phyloP scores from a whole-genome alignment of 768 basidiomycete genomes.

The Amanita inopinata region DNA sequence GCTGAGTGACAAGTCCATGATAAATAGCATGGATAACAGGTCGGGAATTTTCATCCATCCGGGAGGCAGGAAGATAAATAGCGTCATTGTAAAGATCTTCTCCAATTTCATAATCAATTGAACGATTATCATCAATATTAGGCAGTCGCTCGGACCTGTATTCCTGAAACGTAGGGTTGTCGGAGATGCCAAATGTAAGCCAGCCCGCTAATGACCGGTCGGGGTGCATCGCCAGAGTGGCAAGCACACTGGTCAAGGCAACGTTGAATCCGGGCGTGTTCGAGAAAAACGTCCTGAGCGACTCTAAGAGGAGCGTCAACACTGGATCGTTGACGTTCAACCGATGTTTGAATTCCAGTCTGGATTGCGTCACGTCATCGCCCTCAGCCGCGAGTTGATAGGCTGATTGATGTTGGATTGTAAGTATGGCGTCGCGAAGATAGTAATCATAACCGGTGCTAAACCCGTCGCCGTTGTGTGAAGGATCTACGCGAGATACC shows the following conservation, averaged over 20 bases:
- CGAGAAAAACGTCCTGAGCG: constrained; percentile 69
- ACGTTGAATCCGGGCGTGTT: constrained; percentile 85
- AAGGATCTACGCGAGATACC: constrained; percentile 69
- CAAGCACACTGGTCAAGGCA: constrained; percentile 74
- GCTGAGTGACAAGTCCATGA: constrained; percentile 68
- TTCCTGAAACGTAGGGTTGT: constrained; percentile 16
- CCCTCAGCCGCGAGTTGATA: constrained; percentile 39
- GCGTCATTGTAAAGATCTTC: constrained; percentile 51
- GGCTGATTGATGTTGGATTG: constrained; percentile 56
- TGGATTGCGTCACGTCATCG: constrained; percentile 25
- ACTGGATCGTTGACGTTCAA: constrained; percentile 73
- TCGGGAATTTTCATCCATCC: constrained; percentile 60
- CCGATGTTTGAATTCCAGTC: constrained; percentile 54
- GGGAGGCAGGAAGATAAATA: constrained; percentile 51
- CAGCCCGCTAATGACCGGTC: constrained; percentile 82
- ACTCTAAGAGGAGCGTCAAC: constrained; percentile 59
- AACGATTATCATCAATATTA: constrained; percentile 67
- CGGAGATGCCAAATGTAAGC: constrained; percentile 59
- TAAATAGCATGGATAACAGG: constrained; percentile 79
- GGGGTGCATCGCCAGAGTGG: constrained; percentile 77
- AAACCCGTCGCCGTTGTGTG: constrained; percentile 59
- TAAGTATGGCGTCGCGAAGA: constrained; percentile 60
- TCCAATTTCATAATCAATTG: constrained; percentile 68
- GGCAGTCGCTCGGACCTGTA: constrained; percentile 1
- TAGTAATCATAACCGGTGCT: constrained; percentile 85